Evolutionary conservation across 2,329 filamentous ascomycete genomes (phyloP).

Genomic region (Ophiostoma ulmi): DNA sequence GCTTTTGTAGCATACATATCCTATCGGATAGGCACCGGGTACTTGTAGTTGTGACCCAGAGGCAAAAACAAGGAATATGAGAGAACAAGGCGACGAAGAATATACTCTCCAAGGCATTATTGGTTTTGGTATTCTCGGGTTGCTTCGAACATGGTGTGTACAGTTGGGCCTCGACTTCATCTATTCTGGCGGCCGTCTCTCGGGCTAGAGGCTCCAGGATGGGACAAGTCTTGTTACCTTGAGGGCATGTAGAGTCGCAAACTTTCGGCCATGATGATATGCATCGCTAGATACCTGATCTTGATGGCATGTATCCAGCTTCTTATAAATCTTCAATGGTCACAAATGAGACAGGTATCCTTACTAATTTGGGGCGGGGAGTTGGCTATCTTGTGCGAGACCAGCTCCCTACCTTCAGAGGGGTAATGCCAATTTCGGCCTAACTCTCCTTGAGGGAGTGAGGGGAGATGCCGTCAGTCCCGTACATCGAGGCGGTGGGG

Average conservation of each 20-base stretch:
- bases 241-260: not conserved
- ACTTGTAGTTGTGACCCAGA: not conserved
- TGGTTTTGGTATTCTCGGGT: not conserved
- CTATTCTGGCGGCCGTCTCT: not conserved
- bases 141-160: not conserved
- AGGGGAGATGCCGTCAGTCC: not conserved
- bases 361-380: not conserved
- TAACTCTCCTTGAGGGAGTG: not conserved
- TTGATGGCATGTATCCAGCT: not conserved
- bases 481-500: not conserved
- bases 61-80: constrained; percentile 3
- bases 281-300: not conserved
- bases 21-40: not conserved
- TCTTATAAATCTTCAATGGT: not conserved
- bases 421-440: not conserved
- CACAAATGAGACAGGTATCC: not conserved
- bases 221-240: not conserved
- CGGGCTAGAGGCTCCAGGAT: not conserved
- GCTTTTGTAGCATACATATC: not conserved
- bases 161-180: not conserved
- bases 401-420: not conserved
- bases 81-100: not conserved
- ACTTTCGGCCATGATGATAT: not conserved
- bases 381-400: not conserved
- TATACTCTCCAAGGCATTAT: not conserved